A percentile compares a stretch with the other conserved stretches of the same genome.
Conservation (phyloP, 2,329 filamentous ascomycete species). For the Lecanosticta acicola region DNA sequence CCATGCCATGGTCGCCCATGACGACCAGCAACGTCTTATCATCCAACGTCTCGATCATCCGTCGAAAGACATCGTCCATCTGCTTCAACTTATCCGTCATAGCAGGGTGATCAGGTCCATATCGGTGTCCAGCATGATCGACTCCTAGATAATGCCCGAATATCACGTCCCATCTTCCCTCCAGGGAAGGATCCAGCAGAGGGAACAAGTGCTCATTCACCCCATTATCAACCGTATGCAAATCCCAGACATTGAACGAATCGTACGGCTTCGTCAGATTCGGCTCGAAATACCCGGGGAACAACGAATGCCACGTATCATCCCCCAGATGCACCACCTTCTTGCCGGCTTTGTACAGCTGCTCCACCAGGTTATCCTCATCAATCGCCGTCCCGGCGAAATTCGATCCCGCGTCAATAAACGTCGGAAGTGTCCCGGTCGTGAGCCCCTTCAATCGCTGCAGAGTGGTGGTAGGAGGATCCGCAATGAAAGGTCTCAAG, state of each 20-base stretch:
- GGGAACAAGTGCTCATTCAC: conserved; percentile 88
- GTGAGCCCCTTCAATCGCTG: conserved; percentile 91
- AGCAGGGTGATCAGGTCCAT: conserved; percentile 84
- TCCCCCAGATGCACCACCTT: conserved; percentile 92
- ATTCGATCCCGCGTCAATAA: conserved; percentile 88
- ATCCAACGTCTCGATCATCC: conserved; percentile 67
- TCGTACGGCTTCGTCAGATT: conserved; percentile 86
- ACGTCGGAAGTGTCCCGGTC: conserved; percentile 89
- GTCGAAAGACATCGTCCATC: conserved; percentile 76
- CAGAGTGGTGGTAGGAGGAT: conserved; percentile 88
- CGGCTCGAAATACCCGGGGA: conserved; percentile 85
- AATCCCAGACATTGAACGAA: conserved; percentile 96
- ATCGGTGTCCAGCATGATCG: conserved; percentile 93
- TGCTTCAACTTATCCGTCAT: conserved; percentile 88
- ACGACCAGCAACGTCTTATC: conserved; percentile 84
- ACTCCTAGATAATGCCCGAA: conserved; percentile 93
- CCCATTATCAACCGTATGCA: conserved; percentile 94
- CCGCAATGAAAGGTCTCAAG: conserved; percentile 89
- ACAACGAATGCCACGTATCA: conserved; percentile 92
- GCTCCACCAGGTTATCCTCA: conserved; percentile 73
- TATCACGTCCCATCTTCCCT: conserved; percentile 81
- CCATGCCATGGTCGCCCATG: conserved; percentile 99
- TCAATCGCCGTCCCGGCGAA: conserved; percentile 94
- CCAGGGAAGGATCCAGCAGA: conserved; percentile 60
- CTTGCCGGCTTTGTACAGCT: conserved; percentile 60